A percentile compares a stretch with the other conserved stretches of the same genome.
Evolutionary conservation across 257 asterid species (phyloP).

Genomic region (Rubia yunnanensis): DNA sequence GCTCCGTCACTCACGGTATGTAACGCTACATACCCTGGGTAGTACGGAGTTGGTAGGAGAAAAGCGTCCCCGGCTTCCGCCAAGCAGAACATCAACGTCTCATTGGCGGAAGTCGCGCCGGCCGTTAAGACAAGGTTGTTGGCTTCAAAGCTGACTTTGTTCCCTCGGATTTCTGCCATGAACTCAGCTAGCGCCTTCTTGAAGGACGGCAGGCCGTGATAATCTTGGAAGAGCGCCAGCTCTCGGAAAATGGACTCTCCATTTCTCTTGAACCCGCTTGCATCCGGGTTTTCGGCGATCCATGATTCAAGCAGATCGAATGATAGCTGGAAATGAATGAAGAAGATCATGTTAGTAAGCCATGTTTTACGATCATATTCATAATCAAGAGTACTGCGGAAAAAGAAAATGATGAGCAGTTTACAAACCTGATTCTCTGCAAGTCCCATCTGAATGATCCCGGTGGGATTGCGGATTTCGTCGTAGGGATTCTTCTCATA

Average conservation of each 20-base stretch:
- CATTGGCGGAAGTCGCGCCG: slow-evolving; percentile 76
- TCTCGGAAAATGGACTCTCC: slow-evolving; percentile 31
- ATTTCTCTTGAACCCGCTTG: slow-evolving; percentile 19
- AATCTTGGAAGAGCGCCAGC: slow-evolving; percentile 33
- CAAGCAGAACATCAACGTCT: slow-evolving; percentile 56
- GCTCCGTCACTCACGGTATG: no score
- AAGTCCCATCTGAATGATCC: slow-evolving; percentile 44
- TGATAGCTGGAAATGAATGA: slow-evolving; percentile 20
- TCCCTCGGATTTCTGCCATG: slow-evolving; percentile 67
- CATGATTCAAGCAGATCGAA: slow-evolving; percentile 32
- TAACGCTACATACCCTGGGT: slow-evolving; percentile 69
- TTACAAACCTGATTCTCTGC: slow-evolving; percentile 38
- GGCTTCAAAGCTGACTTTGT: slow-evolving; percentile 43
- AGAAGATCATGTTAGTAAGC: background rate
- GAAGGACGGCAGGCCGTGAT: slow-evolving; percentile 34
- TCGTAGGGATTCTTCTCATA: slow-evolving; percentile 35
- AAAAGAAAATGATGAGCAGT: background rate
- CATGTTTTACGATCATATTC: background rate
- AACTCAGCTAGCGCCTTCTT: slow-evolving; percentile 42
- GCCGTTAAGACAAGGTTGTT: slow-evolving; percentile 59
- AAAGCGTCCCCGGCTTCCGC: slow-evolving; percentile 70
- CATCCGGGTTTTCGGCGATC: slow-evolving; percentile 29
- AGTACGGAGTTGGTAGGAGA: slow-evolving; percentile 71
- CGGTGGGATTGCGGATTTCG: slow-evolving; percentile 24
- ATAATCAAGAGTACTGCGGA: background rate